Percentiles rank a stretch among this genome's conserved stretches.
Evolutionary conservation across 176 grass and related monocot species (phyloP).

Genomic region (Coix lacrymajobi): DNA sequence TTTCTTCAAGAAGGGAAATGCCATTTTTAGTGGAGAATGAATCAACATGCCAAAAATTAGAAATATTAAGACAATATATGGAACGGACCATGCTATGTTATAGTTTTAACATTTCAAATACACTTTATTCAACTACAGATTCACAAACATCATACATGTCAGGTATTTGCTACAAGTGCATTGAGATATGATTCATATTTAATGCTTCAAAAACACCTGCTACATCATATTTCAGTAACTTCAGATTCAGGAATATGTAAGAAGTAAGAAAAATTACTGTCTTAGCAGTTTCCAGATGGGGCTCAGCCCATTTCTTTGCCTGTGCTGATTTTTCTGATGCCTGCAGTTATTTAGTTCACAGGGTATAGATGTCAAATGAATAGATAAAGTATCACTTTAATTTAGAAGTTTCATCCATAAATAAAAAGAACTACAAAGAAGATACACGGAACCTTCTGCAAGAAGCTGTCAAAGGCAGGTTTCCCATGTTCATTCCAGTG

Average conservation of each 20-base stretch:
- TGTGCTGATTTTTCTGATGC: slow-evolving; percentile 63
- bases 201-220: slow-evolving; percentile 3
- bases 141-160: not conserved
- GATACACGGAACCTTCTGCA: slow-evolving; percentile 54
- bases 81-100: not conserved
- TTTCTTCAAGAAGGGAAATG: slow-evolving; percentile 57
- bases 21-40: slow-evolving; percentile 14
- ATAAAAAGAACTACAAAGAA: slow-evolving; percentile 3
- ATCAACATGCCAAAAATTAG: slow-evolving; percentile 21
- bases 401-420: slow-evolving; percentile 12
- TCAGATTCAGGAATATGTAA: slow-evolving; percentile 28
- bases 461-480: slow-evolving; percentile 52
- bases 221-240: slow-evolving; percentile 14
- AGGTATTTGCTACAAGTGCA: not conserved
- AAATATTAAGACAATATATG: not conserved
- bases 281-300: slow-evolving; percentile 58
- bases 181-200: not conserved
- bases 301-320: slow-evolving; percentile 71
- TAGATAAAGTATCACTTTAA: slow-evolving; percentile 2
- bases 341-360: slow-evolving; percentile 49
- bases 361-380: slow-evolving; percentile 6
- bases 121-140: slow-evolving; percentile 17
- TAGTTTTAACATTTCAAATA: slow-evolving; percentile 13
- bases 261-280: slow-evolving; percentile 18
- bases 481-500: slow-evolving; percentile 78